Conservation (phyloP, 495 filamentous ascomycete species). For the Aspergillus carlsbadensis region DNA sequence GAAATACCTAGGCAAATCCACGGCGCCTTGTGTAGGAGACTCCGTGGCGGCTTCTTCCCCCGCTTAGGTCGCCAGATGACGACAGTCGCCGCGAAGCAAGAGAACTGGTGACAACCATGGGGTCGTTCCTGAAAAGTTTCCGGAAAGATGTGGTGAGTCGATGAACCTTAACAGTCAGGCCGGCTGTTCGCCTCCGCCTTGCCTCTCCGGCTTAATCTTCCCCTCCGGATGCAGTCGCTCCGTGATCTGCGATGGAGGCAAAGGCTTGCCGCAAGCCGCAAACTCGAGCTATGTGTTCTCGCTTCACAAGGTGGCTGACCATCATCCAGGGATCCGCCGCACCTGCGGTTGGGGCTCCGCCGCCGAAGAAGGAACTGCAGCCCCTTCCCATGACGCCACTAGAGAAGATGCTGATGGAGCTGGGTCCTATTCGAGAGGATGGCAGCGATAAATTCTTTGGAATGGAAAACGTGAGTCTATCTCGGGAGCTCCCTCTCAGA, state of each 20-base stretch:
- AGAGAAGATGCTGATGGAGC: slow-evolving; percentile 78
- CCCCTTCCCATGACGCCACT: slow-evolving; percentile 69
- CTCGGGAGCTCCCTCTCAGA: slow-evolving; percentile 4
- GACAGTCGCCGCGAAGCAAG: slow-evolving; percentile 25
- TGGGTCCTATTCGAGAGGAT: slow-evolving; percentile 75
- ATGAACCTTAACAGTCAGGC: not conserved
- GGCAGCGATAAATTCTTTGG: slow-evolving; percentile 99
- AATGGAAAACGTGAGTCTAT: slow-evolving; percentile 83
- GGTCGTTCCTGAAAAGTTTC: slow-evolving; percentile 43
- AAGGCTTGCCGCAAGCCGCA: not conserved
- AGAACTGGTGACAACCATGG: slow-evolving; percentile 38
- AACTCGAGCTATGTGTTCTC: not conserved
- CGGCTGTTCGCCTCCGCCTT: not conserved
- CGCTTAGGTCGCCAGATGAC: slow-evolving; percentile 32
- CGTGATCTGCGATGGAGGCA: not conserved
- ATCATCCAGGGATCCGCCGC: slow-evolving; percentile 39
- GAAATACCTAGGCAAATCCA: slow-evolving; percentile 9
- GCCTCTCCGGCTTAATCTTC: not conserved
- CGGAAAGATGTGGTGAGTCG: slow-evolving; percentile 43
- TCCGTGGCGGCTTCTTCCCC: slow-evolving; percentile 19
- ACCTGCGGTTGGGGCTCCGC: slow-evolving; percentile 39
- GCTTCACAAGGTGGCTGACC: slow-evolving; percentile 9
- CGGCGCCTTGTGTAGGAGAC: slow-evolving; percentile 11
- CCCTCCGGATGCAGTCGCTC: not conserved
- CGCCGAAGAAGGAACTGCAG: slow-evolving; percentile 71